phyloP scores from a whole-genome alignment of 2,329 filamentous ascomycete species.

The Cordyceps cateniannulata region DNA sequence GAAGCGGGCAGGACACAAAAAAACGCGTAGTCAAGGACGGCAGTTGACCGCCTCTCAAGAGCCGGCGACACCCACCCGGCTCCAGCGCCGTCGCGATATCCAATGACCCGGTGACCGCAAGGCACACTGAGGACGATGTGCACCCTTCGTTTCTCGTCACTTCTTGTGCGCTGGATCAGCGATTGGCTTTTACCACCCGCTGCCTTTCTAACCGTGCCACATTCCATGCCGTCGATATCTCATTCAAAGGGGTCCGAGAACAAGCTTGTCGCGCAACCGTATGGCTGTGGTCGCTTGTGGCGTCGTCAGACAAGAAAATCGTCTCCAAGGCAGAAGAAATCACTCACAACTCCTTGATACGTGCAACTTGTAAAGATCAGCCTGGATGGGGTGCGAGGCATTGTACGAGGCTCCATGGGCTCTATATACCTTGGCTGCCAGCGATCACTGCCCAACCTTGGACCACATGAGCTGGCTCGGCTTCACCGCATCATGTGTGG shows the following conservation, averaged over 20 bases:
- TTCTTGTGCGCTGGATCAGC: background rate
- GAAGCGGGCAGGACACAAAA: background rate
- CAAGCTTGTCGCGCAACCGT: background rate
- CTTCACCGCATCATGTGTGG: background rate
- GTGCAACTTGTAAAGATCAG: background rate
- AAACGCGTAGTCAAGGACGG: background rate
- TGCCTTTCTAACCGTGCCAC: background rate
- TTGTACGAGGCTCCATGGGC: background rate
- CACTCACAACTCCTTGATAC: background rate
- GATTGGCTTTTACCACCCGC: background rate
- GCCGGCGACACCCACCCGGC: background rate
- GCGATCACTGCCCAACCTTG: background rate
- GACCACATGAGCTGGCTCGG: background rate
- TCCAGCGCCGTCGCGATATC: background rate
- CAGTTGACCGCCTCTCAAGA: background rate
- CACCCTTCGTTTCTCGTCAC: background rate
- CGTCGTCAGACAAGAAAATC: background rate
- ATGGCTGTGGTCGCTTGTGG: background rate
- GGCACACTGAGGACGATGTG: background rate
- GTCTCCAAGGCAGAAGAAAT: background rate
- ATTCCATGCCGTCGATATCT: background rate
- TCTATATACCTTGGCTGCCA: background rate
- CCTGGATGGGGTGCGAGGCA: background rate
- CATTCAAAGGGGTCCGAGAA: background rate
- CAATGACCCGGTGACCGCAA: background rate